Percentiles rank a stretch among this genome's conserved stretches.
Evolutionary conservation across 257 asterid species (phyloP).

Genomic region (Solanum arcanum): DNA sequence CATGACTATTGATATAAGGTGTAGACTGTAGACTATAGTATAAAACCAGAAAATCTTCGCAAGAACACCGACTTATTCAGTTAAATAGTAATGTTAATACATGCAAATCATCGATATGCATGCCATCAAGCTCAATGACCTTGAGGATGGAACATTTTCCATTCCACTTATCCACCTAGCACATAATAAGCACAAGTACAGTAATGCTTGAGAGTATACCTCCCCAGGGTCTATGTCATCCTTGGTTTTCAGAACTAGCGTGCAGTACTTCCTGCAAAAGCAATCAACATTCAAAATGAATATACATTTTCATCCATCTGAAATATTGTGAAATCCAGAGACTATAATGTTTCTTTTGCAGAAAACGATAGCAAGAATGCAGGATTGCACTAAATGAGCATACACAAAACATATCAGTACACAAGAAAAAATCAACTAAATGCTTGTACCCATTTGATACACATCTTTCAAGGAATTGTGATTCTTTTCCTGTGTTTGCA

Average conservation of each 20-base stretch:
- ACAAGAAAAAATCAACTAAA: neutral
- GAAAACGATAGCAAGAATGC: neutral
- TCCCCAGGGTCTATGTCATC: conserved; percentile 23
- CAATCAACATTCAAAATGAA: conserved; percentile 2
- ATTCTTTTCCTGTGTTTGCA: conserved; percentile 84
- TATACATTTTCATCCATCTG: neutral
- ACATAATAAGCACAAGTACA: neutral
- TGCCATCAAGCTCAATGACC: neutral
- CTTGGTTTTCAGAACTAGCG: conserved; percentile 50
- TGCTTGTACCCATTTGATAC: conserved; percentile 65
- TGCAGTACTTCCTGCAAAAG: conserved; percentile 67
- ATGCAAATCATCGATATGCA: neutral
- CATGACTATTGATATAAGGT: neutral
- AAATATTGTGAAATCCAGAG: neutral
- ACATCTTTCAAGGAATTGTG: conserved; percentile 75
- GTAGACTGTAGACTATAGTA: neutral
- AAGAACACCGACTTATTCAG: neutral
- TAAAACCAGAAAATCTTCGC: neutral
- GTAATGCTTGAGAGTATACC: conserved; percentile 25
- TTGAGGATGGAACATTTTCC: neutral
- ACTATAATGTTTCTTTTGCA: neutral
- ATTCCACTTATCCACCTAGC: neutral
- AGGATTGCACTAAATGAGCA: neutral
- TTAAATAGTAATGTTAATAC: neutral
- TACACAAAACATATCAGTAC: neutral